phyloP scores from a whole-genome alignment of 169 alveolate genomes.

The Eimeria necatrix region DNA sequence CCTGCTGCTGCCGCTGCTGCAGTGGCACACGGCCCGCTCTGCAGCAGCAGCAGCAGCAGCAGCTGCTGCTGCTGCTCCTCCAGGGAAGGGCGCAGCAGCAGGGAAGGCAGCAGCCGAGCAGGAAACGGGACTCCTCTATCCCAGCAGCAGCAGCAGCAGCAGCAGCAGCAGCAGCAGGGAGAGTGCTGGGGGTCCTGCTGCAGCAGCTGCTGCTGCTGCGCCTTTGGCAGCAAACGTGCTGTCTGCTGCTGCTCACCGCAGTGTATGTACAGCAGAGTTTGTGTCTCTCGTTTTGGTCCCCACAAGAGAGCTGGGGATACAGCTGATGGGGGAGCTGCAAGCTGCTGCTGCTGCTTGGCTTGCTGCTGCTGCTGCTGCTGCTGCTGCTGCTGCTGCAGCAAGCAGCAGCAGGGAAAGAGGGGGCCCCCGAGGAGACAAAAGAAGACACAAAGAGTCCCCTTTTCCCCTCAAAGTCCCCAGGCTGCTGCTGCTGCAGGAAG shows the following conservation, averaged over 20 bases:
- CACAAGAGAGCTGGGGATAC: slow-evolving; percentile 16
- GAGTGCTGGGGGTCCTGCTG: neutral
- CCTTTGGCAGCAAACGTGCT: slow-evolving; percentile 3
- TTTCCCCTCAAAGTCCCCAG: neutral
- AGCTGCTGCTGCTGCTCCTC: neutral
- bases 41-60: slow-evolving; percentile 53
- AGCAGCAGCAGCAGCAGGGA: neutral
- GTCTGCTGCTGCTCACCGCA: slow-evolving; percentile 15
- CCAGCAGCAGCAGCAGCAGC: neutral
- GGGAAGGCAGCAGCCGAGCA: neutral
- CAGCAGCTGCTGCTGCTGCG: slow-evolving; percentile 9
- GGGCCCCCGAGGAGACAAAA: neutral
- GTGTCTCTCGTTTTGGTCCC: slow-evolving; percentile 54
- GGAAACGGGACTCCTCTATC: neutral
- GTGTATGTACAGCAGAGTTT: slow-evolving; percentile 35
- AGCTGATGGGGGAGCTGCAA: slow-evolving; percentile 42
- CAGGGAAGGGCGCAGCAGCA: neutral
- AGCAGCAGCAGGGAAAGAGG: neutral
- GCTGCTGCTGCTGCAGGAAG: neutral
- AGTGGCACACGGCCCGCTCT: slow-evolving; percentile 67
- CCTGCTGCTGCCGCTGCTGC: slow-evolving; percentile 70
- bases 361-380: slow-evolving; percentile 12
- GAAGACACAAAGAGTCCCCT: neutral
- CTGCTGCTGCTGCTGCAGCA: slow-evolving; percentile 16
- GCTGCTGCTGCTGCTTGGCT: slow-evolving; percentile 36